A percentile compares a stretch with the other conserved stretches of the same genome.
These are phyloP conservation scores for Phytophthora lateralis DNA, from an alignment of 352 stramenopile species.

Conservation along the genomic window DNA sequence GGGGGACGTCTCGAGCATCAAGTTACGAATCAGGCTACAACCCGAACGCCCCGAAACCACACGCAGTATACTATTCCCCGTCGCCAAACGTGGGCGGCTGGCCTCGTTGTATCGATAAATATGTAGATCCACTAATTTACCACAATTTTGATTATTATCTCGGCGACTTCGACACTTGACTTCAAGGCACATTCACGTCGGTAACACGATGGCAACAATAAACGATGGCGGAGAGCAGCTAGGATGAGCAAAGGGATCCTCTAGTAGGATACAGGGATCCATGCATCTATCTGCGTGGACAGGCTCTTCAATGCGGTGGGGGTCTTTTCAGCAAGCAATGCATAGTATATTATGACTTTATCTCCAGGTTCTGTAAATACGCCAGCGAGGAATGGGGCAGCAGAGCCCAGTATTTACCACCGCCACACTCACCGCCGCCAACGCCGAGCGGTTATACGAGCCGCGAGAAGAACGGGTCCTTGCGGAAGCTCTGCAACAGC, in stretches of 20 bases:
- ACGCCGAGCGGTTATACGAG: slow-evolving; percentile 50
- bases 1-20: slow-evolving; percentile 16
- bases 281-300: slow-evolving; percentile 31
- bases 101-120: slow-evolving; percentile 34
- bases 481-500: slow-evolving; percentile 70
- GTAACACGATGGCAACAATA: slow-evolving; percentile 10
- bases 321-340: slow-evolving; percentile 20
- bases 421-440: slow-evolving; percentile 13
- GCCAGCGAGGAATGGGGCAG: slow-evolving; percentile 7
- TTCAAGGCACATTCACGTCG: neutral
- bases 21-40: slow-evolving; percentile 23
- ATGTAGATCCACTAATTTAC: slow-evolving; percentile 47
- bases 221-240: slow-evolving; percentile 5
- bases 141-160: slow-evolving; percentile 42
- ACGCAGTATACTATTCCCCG: slow-evolving; percentile 34
- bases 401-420: neutral
- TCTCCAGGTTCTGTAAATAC: slow-evolving; percentile 34
- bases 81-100: slow-evolving; percentile 9
- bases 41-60: slow-evolving; percentile 2
- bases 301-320: slow-evolving; percentile 7
- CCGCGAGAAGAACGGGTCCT: slow-evolving; percentile 76
- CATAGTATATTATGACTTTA: slow-evolving; percentile 35
- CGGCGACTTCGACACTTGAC: slow-evolving; percentile 3
- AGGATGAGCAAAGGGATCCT: slow-evolving; percentile 19
- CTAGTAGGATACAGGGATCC: slow-evolving; percentile 23